A percentile compares a stretch with the other conserved stretches of the same genome.
Evolutionary conservation across 225 moss, liverwort and hornwort genomes (phyloP).

Genomic region (Rhytidiadelphus loreus): DNA sequence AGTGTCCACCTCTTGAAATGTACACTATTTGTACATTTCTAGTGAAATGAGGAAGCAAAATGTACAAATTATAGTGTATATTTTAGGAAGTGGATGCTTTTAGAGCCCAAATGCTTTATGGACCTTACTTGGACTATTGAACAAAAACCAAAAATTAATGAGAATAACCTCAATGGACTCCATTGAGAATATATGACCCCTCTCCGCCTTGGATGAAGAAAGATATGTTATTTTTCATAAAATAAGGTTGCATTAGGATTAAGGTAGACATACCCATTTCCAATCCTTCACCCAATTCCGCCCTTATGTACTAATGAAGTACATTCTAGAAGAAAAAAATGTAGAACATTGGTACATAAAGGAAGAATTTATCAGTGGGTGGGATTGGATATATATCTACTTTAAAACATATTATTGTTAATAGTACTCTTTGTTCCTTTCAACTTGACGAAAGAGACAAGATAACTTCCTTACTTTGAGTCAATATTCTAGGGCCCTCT

Average conservation of each 20-base stretch:
- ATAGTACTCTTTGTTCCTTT: fast-evolving
- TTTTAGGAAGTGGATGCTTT: not conserved
- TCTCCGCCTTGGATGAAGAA: not conserved
- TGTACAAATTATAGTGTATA: not conserved
- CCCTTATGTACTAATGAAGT: not conserved
- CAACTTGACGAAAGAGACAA: not conserved
- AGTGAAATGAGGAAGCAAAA: not conserved
- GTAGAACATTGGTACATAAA: not conserved
- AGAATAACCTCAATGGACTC: not conserved
- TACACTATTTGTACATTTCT: not conserved
- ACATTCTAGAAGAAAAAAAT: not conserved
- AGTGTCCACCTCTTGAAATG: fast-evolving
- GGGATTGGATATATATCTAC: not conserved
- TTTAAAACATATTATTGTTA: not conserved
- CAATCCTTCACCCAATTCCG: fast-evolving
- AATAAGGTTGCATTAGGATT: not conserved
- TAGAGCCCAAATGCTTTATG: fast-evolving
- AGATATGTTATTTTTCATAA: not conserved
- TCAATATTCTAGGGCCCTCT: not conserved
- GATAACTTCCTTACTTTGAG: fast-evolving
- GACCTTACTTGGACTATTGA: not conserved
- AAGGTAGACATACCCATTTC: not conserved
- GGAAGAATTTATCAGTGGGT: not conserved
- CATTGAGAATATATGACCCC: fast-evolving
- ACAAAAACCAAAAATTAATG: not conserved